Evolutionary conservation across 2,329 filamentous ascomycete genomes (phyloP).

Genomic region (Hymenoscyphus scutula): DNA sequence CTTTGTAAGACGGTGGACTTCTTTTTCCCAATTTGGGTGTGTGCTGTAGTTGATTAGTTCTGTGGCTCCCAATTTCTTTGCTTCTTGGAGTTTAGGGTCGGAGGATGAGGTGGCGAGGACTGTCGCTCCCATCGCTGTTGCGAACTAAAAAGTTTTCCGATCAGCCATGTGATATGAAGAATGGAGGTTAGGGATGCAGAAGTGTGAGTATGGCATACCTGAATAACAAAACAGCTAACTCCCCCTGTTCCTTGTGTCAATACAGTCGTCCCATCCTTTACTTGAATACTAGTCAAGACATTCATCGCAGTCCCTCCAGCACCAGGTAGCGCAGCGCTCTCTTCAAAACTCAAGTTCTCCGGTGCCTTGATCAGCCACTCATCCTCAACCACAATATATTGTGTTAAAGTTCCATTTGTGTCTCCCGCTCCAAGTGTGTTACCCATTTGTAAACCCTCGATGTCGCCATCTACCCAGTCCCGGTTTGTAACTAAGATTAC

Average conservation of each 20-base stretch:
- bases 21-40: slow-evolving; percentile 46
- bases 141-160: slow-evolving; percentile 36
- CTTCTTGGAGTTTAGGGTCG: slow-evolving; percentile 50
- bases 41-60: slow-evolving; percentile 60
- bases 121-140: slow-evolving; percentile 48
- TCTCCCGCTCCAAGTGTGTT: slow-evolving; percentile 57
- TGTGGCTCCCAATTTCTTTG: slow-evolving; percentile 55
- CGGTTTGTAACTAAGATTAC: slow-evolving; percentile 64
- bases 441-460: slow-evolving; percentile 32
- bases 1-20: slow-evolving; percentile 35
- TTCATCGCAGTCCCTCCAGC: slow-evolving; percentile 52
- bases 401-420: slow-evolving; percentile 50
- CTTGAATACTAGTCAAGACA: slow-evolving; percentile 45
- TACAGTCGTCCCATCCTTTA: slow-evolving; percentile 34
- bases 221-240: slow-evolving; percentile 40
- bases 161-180: not conserved
- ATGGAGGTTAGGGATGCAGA: not conserved
- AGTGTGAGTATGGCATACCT: slow-evolving; percentile 3
- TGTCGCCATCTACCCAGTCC: slow-evolving; percentile 37
- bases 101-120: slow-evolving; percentile 60
- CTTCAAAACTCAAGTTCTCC: slow-evolving; percentile 38
- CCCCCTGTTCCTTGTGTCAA: slow-evolving; percentile 44
- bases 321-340: slow-evolving; percentile 48
- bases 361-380: slow-evolving; percentile 53
- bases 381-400: slow-evolving; percentile 57